These are phyloP conservation scores for Trypanosoma cruzi DNA, from an alignment of 208 protist genomes.

Conservation along the genomic window DNA sequence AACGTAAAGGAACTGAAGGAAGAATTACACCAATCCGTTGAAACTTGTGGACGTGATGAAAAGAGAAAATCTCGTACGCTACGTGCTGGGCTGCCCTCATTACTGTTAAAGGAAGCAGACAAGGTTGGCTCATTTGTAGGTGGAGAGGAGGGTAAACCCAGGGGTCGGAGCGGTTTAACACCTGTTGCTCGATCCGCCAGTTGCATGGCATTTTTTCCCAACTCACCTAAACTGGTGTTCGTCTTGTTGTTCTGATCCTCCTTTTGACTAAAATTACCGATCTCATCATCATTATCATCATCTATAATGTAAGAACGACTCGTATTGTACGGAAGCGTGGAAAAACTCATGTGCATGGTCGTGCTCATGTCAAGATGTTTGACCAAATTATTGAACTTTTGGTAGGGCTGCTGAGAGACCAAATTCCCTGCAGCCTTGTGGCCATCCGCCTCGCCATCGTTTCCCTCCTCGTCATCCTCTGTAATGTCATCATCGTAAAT, in stretches of 20 bases:
- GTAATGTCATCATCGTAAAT: constrained; percentile 37
- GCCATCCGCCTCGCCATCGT: constrained; percentile 12
- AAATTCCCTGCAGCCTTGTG: not conserved
- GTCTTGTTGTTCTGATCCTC: constrained; percentile 7
- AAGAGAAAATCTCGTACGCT: constrained; percentile 29
- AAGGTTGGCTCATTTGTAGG: not conserved
- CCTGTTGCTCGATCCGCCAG: not conserved
- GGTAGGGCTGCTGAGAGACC: not conserved
- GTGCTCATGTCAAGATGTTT: not conserved
- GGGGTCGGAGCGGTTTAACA: not conserved
- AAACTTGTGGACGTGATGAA: constrained; percentile 12
- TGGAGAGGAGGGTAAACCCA: not conserved
- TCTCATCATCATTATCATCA: constrained; percentile 17
- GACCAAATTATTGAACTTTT: not conserved
- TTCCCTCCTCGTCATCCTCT: constrained; percentile 27
- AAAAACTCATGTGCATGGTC: not conserved
- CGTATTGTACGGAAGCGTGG: constrained; percentile 1
- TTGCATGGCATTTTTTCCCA: not conserved
- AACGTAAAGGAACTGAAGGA: constrained; percentile 9
- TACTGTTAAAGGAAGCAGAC: not conserved
- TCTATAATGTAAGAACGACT: constrained; percentile 9
- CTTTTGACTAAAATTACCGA: constrained; percentile 3
- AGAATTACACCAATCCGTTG: constrained; percentile 3
- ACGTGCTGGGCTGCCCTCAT: constrained; percentile 10
- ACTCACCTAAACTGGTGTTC: not conserved